Evolutionary conservation across 805 yeast genomes (phyloP), one percentile per base, ranked within the genome.

Genomic region (Kazachstania martiniae): DNA sequence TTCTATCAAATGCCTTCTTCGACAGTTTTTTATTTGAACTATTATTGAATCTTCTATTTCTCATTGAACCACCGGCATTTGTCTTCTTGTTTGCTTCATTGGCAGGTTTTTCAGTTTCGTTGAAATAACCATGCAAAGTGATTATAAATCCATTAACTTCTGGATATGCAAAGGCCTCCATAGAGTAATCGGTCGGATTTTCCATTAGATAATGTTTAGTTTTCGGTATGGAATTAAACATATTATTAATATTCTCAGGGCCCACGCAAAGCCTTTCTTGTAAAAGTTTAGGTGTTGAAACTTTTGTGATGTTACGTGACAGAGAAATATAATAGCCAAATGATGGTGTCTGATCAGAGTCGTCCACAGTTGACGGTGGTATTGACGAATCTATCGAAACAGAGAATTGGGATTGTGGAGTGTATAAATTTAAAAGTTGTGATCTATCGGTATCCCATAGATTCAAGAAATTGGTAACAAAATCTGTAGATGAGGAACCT

Each of bases 391-490:
- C 93, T 15, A 78, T 74, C 38, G 82, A 79, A 34, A 80, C 52
- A 0, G 96, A 86, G 47, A 91, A 89, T 50, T 80, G 83, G 0
- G 96, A 84, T 47, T 78, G 80, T 29, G 72, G 70, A 32, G 91
- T 84, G 53, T 91, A 91, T 19, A 91, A 62, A 27, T 70, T 67
- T 54, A 79, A 52, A 30, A 91, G 62, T 35, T 78, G 87, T 8
- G 65, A 47, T 38, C 98, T 63, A 49, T 82, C 75, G 6, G 68
- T 46, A 59, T 91, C 98, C 94, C 94, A 91, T 30, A 79, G 60
- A 33, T 75, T 74, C 37, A 82, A 62, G 56, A 71, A 91, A 42
- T 82, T 79, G 18, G 84, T 58, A 5, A 87, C 63, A 53, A 91
- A 91, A 46, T 69, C 74, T n/a, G 86, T 76, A 5, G 91, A 76